Evolutionary conservation across 108 stramenopile genomes (phyloP).

Genomic region (Nitzschia sp.): DNA sequence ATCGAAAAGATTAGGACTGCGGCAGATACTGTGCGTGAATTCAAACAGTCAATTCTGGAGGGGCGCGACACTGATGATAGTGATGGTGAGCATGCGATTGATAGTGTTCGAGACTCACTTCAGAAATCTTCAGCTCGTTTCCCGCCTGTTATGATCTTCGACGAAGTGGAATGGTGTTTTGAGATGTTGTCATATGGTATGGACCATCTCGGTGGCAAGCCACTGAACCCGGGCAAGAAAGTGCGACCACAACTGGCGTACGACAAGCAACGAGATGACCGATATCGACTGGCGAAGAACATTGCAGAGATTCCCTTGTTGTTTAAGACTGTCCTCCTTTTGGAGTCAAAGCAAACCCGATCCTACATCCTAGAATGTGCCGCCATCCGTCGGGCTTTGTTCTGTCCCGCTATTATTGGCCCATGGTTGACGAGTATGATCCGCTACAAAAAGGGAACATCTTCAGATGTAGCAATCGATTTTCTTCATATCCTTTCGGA

Average conservation of each 20-base stretch:
- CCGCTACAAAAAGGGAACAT: constrained; percentile 3
- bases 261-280: background rate
- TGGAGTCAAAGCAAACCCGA: constrained; percentile 27
- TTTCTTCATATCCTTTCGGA: constrained; percentile 17
- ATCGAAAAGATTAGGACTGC: too few species aligned
- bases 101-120: too few species aligned
- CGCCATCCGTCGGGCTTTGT: constrained; percentile 18
- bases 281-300: background rate
- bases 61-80: too few species aligned
- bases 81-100: too few species aligned
- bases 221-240: background rate
- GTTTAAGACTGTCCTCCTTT: constrained; percentile 26
- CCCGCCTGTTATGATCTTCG: constrained; percentile 17
- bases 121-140: too few species aligned
- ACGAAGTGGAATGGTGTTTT: constrained; percentile 33
- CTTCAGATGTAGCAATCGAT: constrained; percentile 26
- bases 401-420: constrained; percentile 16
- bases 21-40: too few species aligned
- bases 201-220: constrained; percentile 21
- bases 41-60: too few species aligned
- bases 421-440: constrained; percentile 38
- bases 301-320: constrained; percentile 16
- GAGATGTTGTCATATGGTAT: constrained; percentile 22
- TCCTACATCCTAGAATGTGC: constrained; percentile 12
- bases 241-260: background rate